Evolutionary conservation across 225 moss, liverwort and hornwort species (phyloP).

Genomic region (Sphagnum tenellum): DNA sequence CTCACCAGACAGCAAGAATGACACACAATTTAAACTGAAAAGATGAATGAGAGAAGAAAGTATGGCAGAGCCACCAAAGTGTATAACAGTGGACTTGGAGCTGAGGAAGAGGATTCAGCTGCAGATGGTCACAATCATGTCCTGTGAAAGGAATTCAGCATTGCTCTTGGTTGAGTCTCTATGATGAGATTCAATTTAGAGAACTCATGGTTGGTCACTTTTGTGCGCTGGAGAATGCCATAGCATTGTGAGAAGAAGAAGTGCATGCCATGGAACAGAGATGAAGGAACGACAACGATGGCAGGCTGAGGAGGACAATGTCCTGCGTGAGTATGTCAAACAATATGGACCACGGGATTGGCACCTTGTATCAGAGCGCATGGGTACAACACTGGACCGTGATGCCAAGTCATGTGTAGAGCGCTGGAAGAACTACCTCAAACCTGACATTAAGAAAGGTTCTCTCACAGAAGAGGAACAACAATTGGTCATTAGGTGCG

Average conservation of each 20-base stretch:
- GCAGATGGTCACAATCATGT: too few relatives aligned
- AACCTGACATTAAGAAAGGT: slow-evolving; percentile 37
- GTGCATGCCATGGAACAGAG: slow-evolving; percentile 10
- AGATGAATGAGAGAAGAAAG: too few relatives aligned
- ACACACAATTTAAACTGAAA: too few relatives aligned
- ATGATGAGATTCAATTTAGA: too few relatives aligned
- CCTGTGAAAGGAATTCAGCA: too few relatives aligned
- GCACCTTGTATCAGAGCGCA: slow-evolving; percentile 27
- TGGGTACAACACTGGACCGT: slow-evolving; percentile 24
- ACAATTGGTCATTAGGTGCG: slow-evolving; percentile 15
- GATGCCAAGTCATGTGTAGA: slow-evolving; percentile 40
- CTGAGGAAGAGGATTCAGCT: too few relatives aligned
- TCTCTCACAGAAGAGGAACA: slow-evolving; percentile 30
- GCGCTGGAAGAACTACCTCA: slow-evolving; percentile 40
- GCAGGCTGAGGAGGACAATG: slow-evolving; percentile 36
- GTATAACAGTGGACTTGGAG: too few relatives aligned
- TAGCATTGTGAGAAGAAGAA: slow-evolving; percentile 2
- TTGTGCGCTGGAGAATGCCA: neutral
- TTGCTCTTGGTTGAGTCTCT: too few relatives aligned
- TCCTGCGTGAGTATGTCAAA: slow-evolving; percentile 26
- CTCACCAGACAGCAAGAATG: too few relatives aligned
- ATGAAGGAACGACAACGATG: slow-evolving; percentile 39
- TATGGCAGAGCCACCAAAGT: too few relatives aligned
- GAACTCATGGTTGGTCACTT: too few relatives aligned
- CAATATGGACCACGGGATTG: slow-evolving; percentile 36